Percentiles rank a stretch among this genome's conserved stretches.
phyloP scores from a whole-genome alignment of 768 basidiomycete species.

The Xerocomellus amylosporus region DNA sequence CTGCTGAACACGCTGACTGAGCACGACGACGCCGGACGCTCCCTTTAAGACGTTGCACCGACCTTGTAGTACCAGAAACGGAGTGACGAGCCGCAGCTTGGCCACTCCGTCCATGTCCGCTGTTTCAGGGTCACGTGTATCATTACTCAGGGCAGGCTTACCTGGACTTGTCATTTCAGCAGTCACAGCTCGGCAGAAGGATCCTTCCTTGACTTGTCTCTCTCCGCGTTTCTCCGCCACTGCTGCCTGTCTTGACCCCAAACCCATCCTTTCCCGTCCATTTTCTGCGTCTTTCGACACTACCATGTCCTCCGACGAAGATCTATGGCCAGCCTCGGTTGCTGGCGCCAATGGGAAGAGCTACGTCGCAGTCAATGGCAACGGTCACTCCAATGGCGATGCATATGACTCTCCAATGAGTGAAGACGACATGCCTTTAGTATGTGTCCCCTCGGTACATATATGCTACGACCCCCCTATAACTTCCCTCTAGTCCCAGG shows the following conservation, averaged over 20 bases:
- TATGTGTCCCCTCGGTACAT: slow-evolving; percentile 35
- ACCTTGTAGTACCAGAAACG: slow-evolving; percentile 21
- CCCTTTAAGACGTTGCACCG: background rate
- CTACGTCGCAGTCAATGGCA: slow-evolving; percentile 44
- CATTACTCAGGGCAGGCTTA: slow-evolving; percentile 56
- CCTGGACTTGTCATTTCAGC: slow-evolving; percentile 39
- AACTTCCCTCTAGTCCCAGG: slow-evolving; percentile 50
- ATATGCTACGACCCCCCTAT: slow-evolving; percentile 15
- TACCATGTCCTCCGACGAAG: slow-evolving; percentile 58
- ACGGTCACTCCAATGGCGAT: slow-evolving; percentile 38
- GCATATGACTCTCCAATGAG: slow-evolving; percentile 52
- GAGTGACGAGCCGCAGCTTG: background rate
- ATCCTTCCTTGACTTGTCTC: slow-evolving; percentile 31
- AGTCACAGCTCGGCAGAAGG: slow-evolving; percentile 21
- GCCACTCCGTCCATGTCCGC: background rate
- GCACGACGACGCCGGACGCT: slow-evolving; percentile 2
- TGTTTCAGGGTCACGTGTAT: slow-evolving; percentile 24
- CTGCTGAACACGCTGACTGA: slow-evolving; percentile 17
- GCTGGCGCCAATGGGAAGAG: slow-evolving; percentile 44
- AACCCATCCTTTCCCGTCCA: background rate
- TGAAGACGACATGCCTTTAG: slow-evolving; percentile 71
- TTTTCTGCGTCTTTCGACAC: slow-evolving; percentile 27
- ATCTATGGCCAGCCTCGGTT: slow-evolving; percentile 44
- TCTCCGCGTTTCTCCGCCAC: slow-evolving; percentile 26
- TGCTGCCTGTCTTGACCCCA: slow-evolving; percentile 3